Evolutionary conservation across 495 filamentous ascomycete species (phyloP).

Genomic region (Podospora sp.): DNA sequence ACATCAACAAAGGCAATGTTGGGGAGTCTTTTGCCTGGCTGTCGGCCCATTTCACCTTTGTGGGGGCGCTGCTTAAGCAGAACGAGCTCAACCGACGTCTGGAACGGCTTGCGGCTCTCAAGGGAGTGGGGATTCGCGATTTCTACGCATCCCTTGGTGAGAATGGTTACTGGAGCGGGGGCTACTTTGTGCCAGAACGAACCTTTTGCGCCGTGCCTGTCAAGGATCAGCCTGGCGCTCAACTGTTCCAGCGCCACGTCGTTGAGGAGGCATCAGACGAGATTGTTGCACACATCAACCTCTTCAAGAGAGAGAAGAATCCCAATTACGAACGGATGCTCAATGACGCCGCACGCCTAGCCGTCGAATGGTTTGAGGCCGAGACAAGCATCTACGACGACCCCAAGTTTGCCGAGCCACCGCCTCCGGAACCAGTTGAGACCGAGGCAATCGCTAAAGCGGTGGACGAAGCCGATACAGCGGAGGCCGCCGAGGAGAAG

Average conservation of each 20-base stretch:
- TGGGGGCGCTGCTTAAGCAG: slow-evolving; percentile 48
- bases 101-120: slow-evolving; percentile 44
- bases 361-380: slow-evolving; percentile 56
- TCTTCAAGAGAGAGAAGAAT: slow-evolving; percentile 81
- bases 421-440: slow-evolving; percentile 35
- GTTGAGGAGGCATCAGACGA: slow-evolving; percentile 80
- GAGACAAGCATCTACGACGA: slow-evolving; percentile 48
- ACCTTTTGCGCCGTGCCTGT: slow-evolving; percentile 54
- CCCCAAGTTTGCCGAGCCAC: slow-evolving; percentile 40
- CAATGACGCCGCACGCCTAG: slow-evolving; percentile 62
- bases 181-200: slow-evolving; percentile 56
- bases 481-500: slow-evolving; percentile 19
- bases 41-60: slow-evolving; percentile 52
- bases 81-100: slow-evolving; percentile 44
- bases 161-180: slow-evolving; percentile 56
- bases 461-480: slow-evolving; percentile 35
- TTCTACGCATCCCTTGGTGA: slow-evolving; percentile 49
- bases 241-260: slow-evolving; percentile 61
- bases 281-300: slow-evolving; percentile 76
- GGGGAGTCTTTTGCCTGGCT: slow-evolving; percentile 51
- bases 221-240: slow-evolving; percentile 35
- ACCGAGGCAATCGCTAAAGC: slow-evolving; percentile 43
- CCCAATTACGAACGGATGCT: slow-evolving; percentile 72
- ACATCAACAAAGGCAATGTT: slow-evolving; percentile 52
- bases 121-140: slow-evolving; percentile 40